These are phyloP conservation scores for Ustilago bromivora DNA, from an alignment of 1,284 basidiomycete genomes.

Conservation along the genomic window DNA sequence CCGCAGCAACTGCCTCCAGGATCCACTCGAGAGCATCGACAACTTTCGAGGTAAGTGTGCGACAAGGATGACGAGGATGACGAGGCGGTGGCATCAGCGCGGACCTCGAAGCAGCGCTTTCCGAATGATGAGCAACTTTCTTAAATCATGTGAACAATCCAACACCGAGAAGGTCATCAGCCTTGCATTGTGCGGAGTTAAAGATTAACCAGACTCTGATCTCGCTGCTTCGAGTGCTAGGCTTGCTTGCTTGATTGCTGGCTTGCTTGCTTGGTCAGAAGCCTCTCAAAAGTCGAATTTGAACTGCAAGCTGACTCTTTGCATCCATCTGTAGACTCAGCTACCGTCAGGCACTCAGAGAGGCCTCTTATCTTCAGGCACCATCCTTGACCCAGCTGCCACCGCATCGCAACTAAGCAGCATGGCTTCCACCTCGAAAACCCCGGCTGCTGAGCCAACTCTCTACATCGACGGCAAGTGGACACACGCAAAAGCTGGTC, in stretches of 20 bases:
- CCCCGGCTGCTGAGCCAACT: constrained; percentile 59
- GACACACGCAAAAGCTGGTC: constrained; percentile 54
- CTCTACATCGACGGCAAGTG: constrained; percentile 68
- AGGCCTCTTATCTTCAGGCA: constrained; percentile 2
- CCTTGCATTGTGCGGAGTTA: constrained; percentile 48
- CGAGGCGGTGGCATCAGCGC: background rate
- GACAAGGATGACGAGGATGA: background rate
- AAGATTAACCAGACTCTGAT: constrained; percentile 60
- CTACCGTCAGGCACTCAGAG: background rate
- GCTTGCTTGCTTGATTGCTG: background rate
- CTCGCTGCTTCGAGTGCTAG: constrained; percentile 1
- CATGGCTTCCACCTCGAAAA: constrained; percentile 49
- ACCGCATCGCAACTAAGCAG: constrained; percentile 49
- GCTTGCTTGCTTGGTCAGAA: background rate
- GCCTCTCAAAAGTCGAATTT: background rate
- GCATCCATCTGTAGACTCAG: constrained; percentile 7
- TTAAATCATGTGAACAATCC: constrained; percentile 60
- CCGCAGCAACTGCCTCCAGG: background rate
- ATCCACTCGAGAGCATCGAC: background rate
- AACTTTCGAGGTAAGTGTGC: constrained; percentile 3
- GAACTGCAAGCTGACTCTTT: background rate
- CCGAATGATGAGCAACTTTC: constrained; percentile 53
- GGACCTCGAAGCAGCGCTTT: background rate
- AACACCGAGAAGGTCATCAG: constrained; percentile 56
- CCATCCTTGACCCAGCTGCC: constrained; percentile 29